Base-by-base conservation (phyloP, 306 rosid species). In the Cicer cuneatum region DNA sequence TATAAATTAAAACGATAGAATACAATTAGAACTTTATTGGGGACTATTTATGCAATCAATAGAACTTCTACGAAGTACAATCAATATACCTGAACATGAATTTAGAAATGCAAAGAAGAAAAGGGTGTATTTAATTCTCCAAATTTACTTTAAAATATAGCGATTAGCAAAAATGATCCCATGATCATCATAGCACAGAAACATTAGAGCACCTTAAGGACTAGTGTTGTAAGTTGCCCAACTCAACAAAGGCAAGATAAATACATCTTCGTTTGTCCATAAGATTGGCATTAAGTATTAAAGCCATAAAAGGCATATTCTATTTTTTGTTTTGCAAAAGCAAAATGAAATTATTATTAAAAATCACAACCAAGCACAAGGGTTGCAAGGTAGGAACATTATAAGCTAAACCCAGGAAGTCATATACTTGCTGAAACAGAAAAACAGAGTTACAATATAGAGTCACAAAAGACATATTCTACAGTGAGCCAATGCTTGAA, bases 181-280 rank as follows among this genome's bases (percentile, higher is more conserved):
- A 40, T 42, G 72, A 51, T 48, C 75, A 51, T 48, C 81, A 57
- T 7, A 46, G 65, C 8, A 35, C 15, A 42, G 43, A 64, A 78
- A 74, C 46, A 76, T 13, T 5, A 57, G 51, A 65, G 63, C 12
- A 70, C 41, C 56, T 39, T 62, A 15, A 45, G 64, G 14, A 54
- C 21, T 35, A 37, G 3, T 19, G 24, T 45, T 45, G 54, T 15
- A 74, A 43, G 15, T 60, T 74, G 64, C 21, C 42, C 16, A 45
- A 40, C 40, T 46, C 11, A 67, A 19, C 57, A 47, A 39, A 66
- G 48, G 38, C 13, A 67, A 9, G 39, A 57, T 14, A 58, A 58
- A 45, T 42, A 11, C 46, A 10, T 7, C 54, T 15, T 65, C 41
- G 10, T 10, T 45, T 2, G n/a, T 14, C 69, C 51, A 54, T 63